Conservation (phyloP, 2,329 filamentous ascomycete species). For the Escovopsis sp. region DNA sequence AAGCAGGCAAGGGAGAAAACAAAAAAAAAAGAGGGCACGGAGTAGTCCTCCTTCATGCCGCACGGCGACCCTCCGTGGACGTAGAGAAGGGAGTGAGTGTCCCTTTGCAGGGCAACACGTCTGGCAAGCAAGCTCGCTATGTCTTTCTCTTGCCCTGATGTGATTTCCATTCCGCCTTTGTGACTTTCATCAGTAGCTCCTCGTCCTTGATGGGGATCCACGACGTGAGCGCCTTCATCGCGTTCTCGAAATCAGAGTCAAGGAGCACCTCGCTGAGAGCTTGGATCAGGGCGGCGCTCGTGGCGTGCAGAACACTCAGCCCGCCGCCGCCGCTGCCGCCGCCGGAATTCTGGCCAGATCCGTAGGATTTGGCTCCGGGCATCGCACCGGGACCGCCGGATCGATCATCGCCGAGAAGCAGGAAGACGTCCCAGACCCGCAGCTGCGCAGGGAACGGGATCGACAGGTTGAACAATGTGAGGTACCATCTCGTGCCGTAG, state of each 20-base stretch:
- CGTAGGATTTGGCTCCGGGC: slow-evolving; percentile 1
- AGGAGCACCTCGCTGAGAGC: slow-evolving; percentile 77
- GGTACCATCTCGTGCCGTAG: slow-evolving; percentile 95
- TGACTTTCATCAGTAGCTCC: slow-evolving; percentile 81
- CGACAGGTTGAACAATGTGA: slow-evolving; percentile 94
- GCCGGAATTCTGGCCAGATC: slow-evolving; percentile 8
- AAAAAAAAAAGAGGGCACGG: no score
- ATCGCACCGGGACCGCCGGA: not conserved
- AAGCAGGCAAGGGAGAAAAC: no score
- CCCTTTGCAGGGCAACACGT: slow-evolving; percentile 10
- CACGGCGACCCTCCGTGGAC: not conserved
- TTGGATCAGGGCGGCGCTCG: slow-evolving; percentile 78
- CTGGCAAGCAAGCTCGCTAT: slow-evolving; percentile 18
- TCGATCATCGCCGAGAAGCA: slow-evolving; percentile 54
- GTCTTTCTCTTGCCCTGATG: slow-evolving; percentile 34
- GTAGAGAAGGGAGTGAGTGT: not conserved
- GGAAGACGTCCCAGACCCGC: slow-evolving; percentile 94
- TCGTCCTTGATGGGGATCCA: slow-evolving; percentile 92
- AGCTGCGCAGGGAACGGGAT: slow-evolving; percentile 90
- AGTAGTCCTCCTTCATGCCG: not conserved
- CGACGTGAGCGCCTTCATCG: slow-evolving; percentile 91
- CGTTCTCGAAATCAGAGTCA: slow-evolving; percentile 91
- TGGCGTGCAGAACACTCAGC: slow-evolving; percentile 79
- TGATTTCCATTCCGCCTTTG: slow-evolving; percentile 71
- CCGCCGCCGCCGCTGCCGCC: slow-evolving; percentile 11